A percentile compares a stretch with the other conserved stretches of the same genome.
Conservation (phyloP, 306 rosid genomes). For the Trifolium repens region DNA sequence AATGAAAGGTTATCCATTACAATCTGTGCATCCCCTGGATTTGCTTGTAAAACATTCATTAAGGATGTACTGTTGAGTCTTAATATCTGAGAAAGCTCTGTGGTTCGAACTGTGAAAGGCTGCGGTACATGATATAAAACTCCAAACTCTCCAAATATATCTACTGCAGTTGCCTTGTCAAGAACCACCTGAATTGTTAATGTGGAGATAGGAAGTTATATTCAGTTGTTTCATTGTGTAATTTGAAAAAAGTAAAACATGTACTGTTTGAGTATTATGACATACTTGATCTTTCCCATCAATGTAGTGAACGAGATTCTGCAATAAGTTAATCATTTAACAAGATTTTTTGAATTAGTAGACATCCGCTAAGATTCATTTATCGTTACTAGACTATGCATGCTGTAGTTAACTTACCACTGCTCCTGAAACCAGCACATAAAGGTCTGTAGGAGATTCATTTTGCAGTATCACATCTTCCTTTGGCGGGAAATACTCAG, state of each 20-base stretch:
- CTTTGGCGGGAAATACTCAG: conserved; percentile 83
- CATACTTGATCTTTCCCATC: conserved; percentile 72
- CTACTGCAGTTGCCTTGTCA: conserved; percentile 57
- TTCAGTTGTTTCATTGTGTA: conserved; percentile 6
- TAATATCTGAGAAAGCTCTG: conserved; percentile 74
- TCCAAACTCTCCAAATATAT: conserved; percentile 76
- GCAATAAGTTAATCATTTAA: conserved; percentile 40
- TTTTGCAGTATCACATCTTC: conserved; percentile 84
- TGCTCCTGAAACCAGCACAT: conserved; percentile 78
- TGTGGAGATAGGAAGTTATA: neutral
- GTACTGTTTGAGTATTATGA: conserved; percentile 7
- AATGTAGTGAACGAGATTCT: conserved; percentile 57
- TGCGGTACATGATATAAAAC: conserved; percentile 69
- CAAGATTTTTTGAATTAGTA: conserved; percentile 22
- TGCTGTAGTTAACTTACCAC: conserved; percentile 59
- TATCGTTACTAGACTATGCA: neutral
- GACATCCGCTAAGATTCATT: conserved; percentile 22
- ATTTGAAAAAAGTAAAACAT: neutral
- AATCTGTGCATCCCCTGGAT: conserved; percentile 43
- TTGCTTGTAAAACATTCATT: conserved; percentile 56
- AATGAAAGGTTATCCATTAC: conserved; percentile 55
- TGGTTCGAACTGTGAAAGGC: conserved; percentile 71
- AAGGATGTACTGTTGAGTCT: conserved; percentile 65
- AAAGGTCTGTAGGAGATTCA: conserved; percentile 79
- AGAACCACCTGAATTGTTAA: conserved; percentile 61